These are phyloP conservation scores for Thalassiosira oceanica DNA, from an alignment of 352 stramenopile species.

Conservation along the genomic window DNA sequence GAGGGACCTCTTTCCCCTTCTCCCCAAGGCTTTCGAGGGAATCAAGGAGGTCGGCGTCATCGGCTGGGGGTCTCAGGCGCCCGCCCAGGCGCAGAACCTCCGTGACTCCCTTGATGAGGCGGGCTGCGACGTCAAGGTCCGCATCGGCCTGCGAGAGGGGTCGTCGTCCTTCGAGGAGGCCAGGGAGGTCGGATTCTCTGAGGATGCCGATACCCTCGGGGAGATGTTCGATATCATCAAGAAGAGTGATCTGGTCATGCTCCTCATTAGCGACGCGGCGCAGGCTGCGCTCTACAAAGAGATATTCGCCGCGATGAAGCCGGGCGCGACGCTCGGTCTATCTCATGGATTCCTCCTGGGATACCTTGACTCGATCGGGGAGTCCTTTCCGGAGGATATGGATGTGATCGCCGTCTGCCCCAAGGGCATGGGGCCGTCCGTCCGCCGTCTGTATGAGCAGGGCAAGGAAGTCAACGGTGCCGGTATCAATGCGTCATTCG, in stretches of 20 bases:
- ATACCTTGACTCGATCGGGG: slow-evolving; percentile 93
- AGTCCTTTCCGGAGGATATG: slow-evolving; percentile 93
- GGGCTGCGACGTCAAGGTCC: slow-evolving; percentile 86
- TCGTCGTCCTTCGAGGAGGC: slow-evolving; percentile 82
- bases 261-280: slow-evolving; percentile 95
- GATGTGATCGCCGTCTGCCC: slow-evolving; percentile 98
- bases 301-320: slow-evolving; percentile 95
- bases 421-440: slow-evolving; percentile 96
- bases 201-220: slow-evolving; percentile 90
- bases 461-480: slow-evolving; percentile 96
- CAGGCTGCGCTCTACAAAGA: slow-evolving; percentile 94
- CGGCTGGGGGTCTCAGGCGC: slow-evolving; percentile 96
- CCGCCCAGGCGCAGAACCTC: slow-evolving; percentile 96
- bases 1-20: slow-evolving; percentile 92
- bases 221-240: slow-evolving; percentile 95
- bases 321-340: slow-evolving; percentile 92
- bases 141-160: slow-evolving; percentile 86
- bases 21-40: slow-evolving; percentile 93
- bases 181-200: slow-evolving; percentile 88
- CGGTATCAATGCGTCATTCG: slow-evolving; percentile 96
- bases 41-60: slow-evolving; percentile 97
- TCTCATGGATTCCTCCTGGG: slow-evolving; percentile 96
- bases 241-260: slow-evolving; percentile 94
- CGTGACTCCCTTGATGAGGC: slow-evolving; percentile 91
- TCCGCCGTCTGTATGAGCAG: slow-evolving; percentile 96